Conservation (phyloP, 1,139 yeast genomes). For the Hansenula sp. region DNA sequence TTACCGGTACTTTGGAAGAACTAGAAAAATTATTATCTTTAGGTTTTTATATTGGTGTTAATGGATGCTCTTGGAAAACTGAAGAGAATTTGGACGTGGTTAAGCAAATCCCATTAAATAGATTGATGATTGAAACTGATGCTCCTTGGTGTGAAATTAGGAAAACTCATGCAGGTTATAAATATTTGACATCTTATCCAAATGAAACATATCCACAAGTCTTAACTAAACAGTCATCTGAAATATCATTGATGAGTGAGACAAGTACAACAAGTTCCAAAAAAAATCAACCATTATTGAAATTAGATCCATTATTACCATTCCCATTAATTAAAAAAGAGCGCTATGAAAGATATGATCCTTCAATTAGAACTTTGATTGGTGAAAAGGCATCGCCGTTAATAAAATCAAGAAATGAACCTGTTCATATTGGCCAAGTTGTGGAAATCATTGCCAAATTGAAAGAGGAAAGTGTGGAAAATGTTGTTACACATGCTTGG, state of each 20-base stretch:
- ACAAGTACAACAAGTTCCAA: constrained; percentile 12
- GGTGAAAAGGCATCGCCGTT: constrained; percentile 46
- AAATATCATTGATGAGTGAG: constrained; percentile 6
- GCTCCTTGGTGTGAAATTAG: constrained; percentile 98
- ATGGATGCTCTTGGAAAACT: constrained; percentile 88
- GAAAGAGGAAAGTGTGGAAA: constrained; percentile 43
- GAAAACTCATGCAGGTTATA: constrained; percentile 73
- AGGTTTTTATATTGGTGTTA: constrained; percentile 75
- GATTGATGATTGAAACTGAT: constrained; percentile 84
- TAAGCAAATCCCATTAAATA: constrained; percentile 58
- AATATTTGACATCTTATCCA: constrained; percentile 50
- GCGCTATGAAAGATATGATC: constrained; percentile 35
- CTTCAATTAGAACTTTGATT: constrained; percentile 12
- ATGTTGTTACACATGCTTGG: constrained; percentile 61
- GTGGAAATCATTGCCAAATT: constrained; percentile 73
- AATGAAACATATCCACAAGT: constrained; percentile 50
- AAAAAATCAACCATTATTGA: constrained; percentile 14
- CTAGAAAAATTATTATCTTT: constrained; percentile 43
- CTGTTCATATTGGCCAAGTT: constrained; percentile 77
- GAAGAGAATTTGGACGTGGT: constrained; percentile 71
- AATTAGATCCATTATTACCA: constrained; percentile 47
- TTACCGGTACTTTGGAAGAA: constrained; percentile 69
- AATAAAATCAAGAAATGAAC: constrained; percentile 87
- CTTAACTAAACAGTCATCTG: constrained; percentile 15
- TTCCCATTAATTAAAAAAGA: constrained; percentile 66